A percentile compares a stretch with the other conserved stretches of the same genome.
Evolutionary conservation across 306 rosid species (phyloP).

Genomic region (Castanopsis chinensis): DNA sequence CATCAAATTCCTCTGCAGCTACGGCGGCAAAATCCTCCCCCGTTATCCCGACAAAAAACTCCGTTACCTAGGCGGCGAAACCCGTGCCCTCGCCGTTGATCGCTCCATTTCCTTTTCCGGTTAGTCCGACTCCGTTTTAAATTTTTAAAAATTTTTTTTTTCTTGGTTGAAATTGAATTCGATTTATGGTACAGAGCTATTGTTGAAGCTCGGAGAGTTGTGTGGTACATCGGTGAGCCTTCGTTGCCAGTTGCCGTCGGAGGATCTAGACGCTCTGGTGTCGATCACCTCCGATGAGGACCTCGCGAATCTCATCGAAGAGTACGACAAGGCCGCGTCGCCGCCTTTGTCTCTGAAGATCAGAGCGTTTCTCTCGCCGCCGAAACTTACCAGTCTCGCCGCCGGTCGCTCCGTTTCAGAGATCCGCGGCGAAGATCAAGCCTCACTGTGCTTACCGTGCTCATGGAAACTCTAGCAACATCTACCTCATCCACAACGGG

Average conservation of each 20-base stretch:
- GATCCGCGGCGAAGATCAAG: constrained; percentile 37
- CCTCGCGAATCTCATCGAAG: constrained; percentile 78
- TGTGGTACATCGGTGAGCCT: constrained; percentile 65
- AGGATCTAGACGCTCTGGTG: constrained; percentile 89
- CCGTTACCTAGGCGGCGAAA: no score
- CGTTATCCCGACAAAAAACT: no score
- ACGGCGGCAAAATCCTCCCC: no score
- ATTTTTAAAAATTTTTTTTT: no score
- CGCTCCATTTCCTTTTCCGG: no score
- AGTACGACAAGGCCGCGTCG: constrained; percentile 56
- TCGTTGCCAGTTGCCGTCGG: constrained; percentile 86
- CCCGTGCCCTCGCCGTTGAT: no score
- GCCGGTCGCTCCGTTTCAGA: constrained; percentile 30
- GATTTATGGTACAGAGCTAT: no score
- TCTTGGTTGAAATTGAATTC: no score
- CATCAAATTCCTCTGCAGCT: no score
- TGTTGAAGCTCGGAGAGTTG: no score
- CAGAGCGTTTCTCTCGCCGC: constrained; percentile 72
- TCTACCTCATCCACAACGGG: constrained; percentile 60
- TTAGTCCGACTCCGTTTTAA: no score
- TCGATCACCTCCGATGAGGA: constrained; percentile 87
- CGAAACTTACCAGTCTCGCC: constrained; percentile 41
- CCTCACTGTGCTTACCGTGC: constrained; percentile 47
- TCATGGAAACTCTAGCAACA: constrained; percentile 42
- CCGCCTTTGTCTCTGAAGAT: constrained; percentile 57